phyloP scores from a whole-genome alignment of 164 flowering plant species.

The Chloranthus sessilifolius region DNA sequence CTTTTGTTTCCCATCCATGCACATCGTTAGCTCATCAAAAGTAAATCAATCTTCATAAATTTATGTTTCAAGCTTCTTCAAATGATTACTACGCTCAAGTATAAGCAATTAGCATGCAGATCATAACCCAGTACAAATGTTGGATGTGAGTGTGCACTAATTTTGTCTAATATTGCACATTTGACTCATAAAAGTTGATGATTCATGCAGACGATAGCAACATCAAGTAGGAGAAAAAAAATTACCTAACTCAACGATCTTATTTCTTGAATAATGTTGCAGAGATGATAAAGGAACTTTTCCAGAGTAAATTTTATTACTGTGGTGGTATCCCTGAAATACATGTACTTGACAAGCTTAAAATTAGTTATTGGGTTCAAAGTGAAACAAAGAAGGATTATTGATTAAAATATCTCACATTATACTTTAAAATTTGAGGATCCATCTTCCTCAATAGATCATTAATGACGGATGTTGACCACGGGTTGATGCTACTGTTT shows the following conservation, averaged over 20 bases:
- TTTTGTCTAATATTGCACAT: too few species aligned
- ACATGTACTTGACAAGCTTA: not conserved
- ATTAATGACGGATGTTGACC: constrained; percentile 54
- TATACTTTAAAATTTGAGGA: constrained; percentile 44
- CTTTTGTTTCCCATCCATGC: too few species aligned
- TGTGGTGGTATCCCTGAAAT: constrained; percentile 73
- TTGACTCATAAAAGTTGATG: too few species aligned
- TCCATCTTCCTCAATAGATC: constrained; percentile 44
- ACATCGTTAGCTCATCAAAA: too few species aligned
- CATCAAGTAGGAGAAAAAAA: constrained; percentile 5
- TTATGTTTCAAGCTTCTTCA: too few species aligned
- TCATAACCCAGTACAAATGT: too few species aligned
- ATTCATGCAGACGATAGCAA: too few species aligned
- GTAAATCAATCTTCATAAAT: too few species aligned
- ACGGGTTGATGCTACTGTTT: constrained; percentile 48
- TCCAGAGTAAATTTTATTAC: constrained; percentile 51
- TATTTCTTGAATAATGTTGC: constrained; percentile 60
- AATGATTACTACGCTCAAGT: too few species aligned
- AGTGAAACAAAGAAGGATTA: constrained; percentile 1
- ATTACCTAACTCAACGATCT: constrained; percentile 70
- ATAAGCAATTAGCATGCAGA: too few species aligned
- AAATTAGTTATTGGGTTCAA: not conserved
- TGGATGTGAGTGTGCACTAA: too few species aligned
- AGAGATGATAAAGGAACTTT: constrained; percentile 53
- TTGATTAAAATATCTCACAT: constrained; percentile 38